Evolutionary conservation across 768 basidiomycete genomes (phyloP).

Genomic region (Boletus fagicola): DNA sequence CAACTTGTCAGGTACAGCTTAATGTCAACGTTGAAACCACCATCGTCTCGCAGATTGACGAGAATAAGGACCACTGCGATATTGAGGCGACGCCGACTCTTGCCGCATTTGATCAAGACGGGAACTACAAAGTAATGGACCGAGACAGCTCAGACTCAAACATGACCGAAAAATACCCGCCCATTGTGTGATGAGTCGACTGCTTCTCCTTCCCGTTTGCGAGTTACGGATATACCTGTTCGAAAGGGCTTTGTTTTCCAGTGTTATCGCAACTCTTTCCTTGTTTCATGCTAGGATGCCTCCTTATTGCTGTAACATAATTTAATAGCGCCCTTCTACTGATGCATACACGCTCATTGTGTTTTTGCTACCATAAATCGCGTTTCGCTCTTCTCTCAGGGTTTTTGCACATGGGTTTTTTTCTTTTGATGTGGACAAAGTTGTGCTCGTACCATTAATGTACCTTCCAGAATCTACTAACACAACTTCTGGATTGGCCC

Average conservation of each 20-base stretch:
- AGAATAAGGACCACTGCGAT: conserved; percentile 22
- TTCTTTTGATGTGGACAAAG: background rate
- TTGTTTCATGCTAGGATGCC: background rate
- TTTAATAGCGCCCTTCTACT: background rate
- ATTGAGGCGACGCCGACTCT: conserved; percentile 20
- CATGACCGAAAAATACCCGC: conserved; percentile 16
- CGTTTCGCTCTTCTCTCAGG: background rate
- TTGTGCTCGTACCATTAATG: conserved; percentile 1
- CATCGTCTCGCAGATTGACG: conserved; percentile 32
- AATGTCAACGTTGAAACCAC: conserved; percentile 37
- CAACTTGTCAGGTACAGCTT: conserved; percentile 10
- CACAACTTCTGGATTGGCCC: background rate
- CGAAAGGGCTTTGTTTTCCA: background rate
- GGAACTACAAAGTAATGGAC: conserved; percentile 12
- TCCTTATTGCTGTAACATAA: conserved; percentile 13
- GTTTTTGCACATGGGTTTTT: background rate
- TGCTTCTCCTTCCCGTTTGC: background rate
- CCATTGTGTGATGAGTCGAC: conserved; percentile 8
- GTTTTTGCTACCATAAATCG: background rate
- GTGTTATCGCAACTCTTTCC: background rate
- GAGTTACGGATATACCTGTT: conserved; percentile 12
- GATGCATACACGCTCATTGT: background rate
- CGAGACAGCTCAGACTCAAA: conserved; percentile 19
- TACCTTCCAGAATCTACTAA: background rate
- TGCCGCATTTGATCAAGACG: conserved; percentile 12